Evolutionary conservation across 768 basidiomycete species (phyloP).

Genomic region (Pleurotus sapidus): DNA sequence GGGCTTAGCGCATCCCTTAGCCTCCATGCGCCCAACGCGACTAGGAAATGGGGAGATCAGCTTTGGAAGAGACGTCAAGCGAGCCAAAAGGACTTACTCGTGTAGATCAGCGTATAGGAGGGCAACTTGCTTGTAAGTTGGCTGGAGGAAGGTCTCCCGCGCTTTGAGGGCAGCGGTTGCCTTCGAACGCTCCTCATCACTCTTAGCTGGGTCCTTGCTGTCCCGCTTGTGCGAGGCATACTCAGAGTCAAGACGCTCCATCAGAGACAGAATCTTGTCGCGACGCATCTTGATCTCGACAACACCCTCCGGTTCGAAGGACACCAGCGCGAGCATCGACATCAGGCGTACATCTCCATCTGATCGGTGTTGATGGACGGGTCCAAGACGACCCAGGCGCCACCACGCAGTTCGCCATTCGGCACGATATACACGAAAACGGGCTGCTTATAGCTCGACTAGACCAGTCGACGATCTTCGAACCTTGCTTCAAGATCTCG

Average conservation of each 20-base stretch:
- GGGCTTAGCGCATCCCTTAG: slow-evolving; percentile 90
- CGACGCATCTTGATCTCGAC: slow-evolving; percentile 98
- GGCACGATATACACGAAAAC: slow-evolving; percentile 98
- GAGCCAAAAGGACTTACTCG: slow-evolving; percentile 58
- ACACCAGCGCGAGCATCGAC: slow-evolving; percentile 95
- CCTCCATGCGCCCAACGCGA: slow-evolving; percentile 94
- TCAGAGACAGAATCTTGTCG: slow-evolving; percentile 84
- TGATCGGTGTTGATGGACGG: slow-evolving; percentile 95
- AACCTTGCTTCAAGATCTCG: slow-evolving; percentile 94
- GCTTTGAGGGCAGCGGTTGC: slow-evolving; percentile 67
- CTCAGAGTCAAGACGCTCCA: slow-evolving; percentile 89
- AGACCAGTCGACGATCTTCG: slow-evolving; percentile 99
- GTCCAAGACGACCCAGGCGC: slow-evolving; percentile 99
- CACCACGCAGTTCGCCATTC: slow-evolving; percentile 97
- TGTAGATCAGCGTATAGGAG: slow-evolving; percentile 95
- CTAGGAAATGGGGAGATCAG: slow-evolving; percentile 35
- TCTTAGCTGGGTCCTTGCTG: slow-evolving; percentile 71
- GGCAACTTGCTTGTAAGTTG: slow-evolving; percentile 93
- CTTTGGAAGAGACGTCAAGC: neutral
- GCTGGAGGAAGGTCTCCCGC: slow-evolving; percentile 78
- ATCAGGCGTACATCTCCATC: slow-evolving; percentile 99
- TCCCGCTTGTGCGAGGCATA: slow-evolving; percentile 81
- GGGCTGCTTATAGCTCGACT: slow-evolving; percentile 94
- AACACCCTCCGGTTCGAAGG: slow-evolving; percentile 94
- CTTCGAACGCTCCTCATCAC: slow-evolving; percentile 68